Evolutionary conservation across 805 yeast genomes (phyloP), one percentile per base, ranked within the genome.

Genomic region (Saitoella complicata): DNA sequence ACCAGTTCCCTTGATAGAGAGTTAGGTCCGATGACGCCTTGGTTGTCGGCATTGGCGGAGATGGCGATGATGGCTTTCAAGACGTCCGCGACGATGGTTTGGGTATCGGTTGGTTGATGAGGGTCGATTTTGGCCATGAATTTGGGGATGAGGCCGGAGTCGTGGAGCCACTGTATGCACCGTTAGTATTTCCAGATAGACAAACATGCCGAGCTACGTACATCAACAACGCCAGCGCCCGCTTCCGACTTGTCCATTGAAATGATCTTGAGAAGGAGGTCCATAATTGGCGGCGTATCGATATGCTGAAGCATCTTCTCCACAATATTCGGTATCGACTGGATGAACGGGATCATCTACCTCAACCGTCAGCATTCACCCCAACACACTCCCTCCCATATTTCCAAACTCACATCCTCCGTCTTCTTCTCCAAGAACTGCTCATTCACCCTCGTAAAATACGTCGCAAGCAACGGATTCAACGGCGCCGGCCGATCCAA

Each of bases 81-180:
- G 57, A 91, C 91, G 58, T 91, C 98, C 21, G 95, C 93, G 0
- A 94, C 93, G 0, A 97, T 94, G 11, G 91, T 78, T 60, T 91
- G 97, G 41, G 76, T 77, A 39, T 82, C 73, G 7, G 87, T 72
- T 7, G 78, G 67, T 37, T 73, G 67, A 6, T 72, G 71, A 0
- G 94, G 86, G 31, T 75, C 77, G 52, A 91, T 66, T 49, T 76
- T 78, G 10, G 76, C 72, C 34, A 91, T 67, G 51, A 91, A 67
- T 49, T 77, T 73, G 6, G 86, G 78, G 33, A 91, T 78, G 49
- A 91, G 66, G 32, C 70, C 62, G 58, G 88, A 95, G 39, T 70
- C 71, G 49, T 81, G 77, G 48, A 91, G 68, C 10, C 76, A 68
- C 34, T 81, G 84, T 45, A 88, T 75, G 21, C 21, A 21, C 21